Evolutionary conservation across 179 eudicot species (phyloP).

Genomic region (Camellia oleifera): DNA sequence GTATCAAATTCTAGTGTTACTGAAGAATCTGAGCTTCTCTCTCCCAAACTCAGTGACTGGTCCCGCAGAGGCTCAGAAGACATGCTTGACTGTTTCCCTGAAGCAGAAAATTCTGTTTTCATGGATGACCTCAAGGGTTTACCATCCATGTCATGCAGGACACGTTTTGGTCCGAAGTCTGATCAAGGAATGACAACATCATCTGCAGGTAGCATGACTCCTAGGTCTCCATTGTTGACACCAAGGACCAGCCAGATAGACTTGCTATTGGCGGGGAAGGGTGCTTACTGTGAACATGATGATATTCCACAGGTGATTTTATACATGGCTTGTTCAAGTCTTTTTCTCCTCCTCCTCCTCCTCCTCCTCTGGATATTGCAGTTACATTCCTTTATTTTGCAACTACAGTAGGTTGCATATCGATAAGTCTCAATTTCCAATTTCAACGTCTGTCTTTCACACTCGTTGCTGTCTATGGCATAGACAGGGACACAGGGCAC

Average conservation of each 20-base stretch:
- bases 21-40: conserved; percentile 82
- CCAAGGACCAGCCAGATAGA: conserved; percentile 87
- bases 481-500: not conserved
- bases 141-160: conserved; percentile 84
- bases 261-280: conserved; percentile 79
- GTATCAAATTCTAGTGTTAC: conserved; percentile 81
- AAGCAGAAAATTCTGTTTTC: conserved; percentile 69
- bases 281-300: conserved; percentile 80
- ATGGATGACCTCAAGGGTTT: conserved; percentile 92
- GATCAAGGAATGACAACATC: conserved; percentile 99
- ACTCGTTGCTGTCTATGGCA: not conserved
- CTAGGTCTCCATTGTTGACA: conserved; percentile 87
- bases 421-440: not conserved
- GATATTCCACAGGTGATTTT: conserved; percentile 87
- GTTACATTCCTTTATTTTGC: not conserved
- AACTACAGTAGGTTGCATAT: not conserved
- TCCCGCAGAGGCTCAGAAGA: conserved; percentile 98
- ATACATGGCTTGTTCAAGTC: not conserved
- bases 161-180: conserved; percentile 98
- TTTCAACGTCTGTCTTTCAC: not conserved
- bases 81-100: conserved; percentile 90
- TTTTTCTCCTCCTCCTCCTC: not conserved
- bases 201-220: conserved; percentile 98
- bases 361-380: not conserved
- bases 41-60: conserved; percentile 97